Base-by-base conservation (phyloP, 1,139 yeast genomes). In the Eremothecium cymbalariae region DNA sequence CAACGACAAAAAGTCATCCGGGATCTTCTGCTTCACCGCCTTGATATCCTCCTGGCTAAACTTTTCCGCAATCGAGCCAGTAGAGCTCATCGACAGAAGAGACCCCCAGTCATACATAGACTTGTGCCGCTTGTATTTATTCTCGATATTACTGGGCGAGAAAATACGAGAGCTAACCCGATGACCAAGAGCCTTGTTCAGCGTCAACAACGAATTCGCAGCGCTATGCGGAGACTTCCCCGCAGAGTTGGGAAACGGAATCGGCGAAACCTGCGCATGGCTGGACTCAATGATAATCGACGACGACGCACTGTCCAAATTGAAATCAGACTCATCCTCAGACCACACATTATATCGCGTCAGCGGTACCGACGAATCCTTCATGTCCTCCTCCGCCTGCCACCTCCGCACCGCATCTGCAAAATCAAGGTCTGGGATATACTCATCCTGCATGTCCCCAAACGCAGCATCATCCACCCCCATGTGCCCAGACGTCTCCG, bases 381-480 rank as follows among this genome's bases (percentile, higher is more conserved):
- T 32, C 4, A 27, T 25, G 16, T 31, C 32, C 5, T 34, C 41
- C 18, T 42, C 46, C 19, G 42, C 44, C 11, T 42, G 44, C 62
- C 62, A 58, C 20, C 48, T 46, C 13, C 55, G 36, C 9, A 56
- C 46, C 15, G 54, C 48, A 18, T 56, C 51, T 23, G 59, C 55
- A 36, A 72, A 74, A 44, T 71, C 73, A 27, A 79, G 60, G 18
- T 77, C 82, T 0, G 86, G 86, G 11, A 79, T 69, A 48, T 78
- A 79, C 49, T 80, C 88, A 53, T 79, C 88, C 47, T 76, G 79
- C 44, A 78, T 61, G 1, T 82, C 84, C 36, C 23, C 37, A 13
- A 32, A 24, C n/a, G 18, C 24, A 18, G 30, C 32, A 16, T 19
- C 15, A 12, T 15, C 14, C 4, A 30, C 31, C 4, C 32, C 35